Evolutionary conservation across 768 basidiomycete genomes (phyloP).

Genomic region (Serendipita sp.): DNA sequence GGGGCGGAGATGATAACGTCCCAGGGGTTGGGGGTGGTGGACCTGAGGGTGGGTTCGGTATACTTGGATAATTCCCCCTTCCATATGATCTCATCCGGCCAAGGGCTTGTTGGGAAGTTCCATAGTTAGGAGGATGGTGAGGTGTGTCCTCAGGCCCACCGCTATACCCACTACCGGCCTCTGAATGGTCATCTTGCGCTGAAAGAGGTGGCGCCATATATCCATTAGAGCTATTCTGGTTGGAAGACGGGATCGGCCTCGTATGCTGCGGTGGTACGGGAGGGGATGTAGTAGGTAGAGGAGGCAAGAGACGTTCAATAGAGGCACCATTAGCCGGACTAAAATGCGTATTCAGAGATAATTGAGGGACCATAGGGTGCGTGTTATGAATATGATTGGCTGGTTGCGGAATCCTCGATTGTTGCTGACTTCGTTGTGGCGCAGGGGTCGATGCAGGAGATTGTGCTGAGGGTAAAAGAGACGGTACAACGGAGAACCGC

Average conservation of each 20-base stretch:
- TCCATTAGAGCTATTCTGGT: not conserved
- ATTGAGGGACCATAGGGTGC: not conserved
- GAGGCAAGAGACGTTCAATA: not conserved
- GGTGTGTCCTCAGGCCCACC: constrained; percentile 3
- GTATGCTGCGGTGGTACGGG: not conserved
- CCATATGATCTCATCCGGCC: not conserved
- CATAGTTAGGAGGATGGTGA: not conserved
- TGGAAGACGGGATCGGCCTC: not conserved
- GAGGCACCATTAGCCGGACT: not conserved
- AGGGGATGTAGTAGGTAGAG: not conserved
- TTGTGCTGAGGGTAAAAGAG: not conserved
- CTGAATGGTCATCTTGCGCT: constrained; percentile 1
- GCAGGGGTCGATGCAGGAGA: not conserved
- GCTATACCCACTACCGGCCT: not conserved
- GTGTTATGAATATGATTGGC: not conserved
- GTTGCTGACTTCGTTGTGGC: not conserved
- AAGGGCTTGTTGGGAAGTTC: not conserved
- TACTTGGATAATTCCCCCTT: not conserved
- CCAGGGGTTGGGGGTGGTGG: not conserved
- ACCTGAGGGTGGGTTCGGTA: not conserved
- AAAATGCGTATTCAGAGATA: not conserved
- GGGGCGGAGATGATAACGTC: not conserved
- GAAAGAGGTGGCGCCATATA: not conserved
- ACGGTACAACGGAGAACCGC: not conserved
- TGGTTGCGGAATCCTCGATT: not conserved